Percentiles rank a stretch among this genome's conserved stretches.
Conservation (phyloP, 495 filamentous ascomycete genomes). For the Penicillium pulvis region DNA sequence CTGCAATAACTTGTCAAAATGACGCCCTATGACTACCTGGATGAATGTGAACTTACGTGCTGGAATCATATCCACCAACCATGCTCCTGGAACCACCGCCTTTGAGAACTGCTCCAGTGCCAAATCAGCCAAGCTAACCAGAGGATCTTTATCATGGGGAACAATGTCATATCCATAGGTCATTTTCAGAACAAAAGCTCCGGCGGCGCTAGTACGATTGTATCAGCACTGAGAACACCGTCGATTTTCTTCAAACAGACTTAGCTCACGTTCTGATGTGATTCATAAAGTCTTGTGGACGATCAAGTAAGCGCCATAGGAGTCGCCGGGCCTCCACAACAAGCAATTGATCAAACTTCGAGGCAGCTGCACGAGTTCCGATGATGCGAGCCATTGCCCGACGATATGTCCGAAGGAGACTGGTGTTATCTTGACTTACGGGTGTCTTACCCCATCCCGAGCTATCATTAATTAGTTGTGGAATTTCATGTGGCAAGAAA, state of each 20-base stretch:
- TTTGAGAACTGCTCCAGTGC: constrained; percentile 43
- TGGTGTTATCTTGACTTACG: not conserved
- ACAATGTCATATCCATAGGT: constrained; percentile 53
- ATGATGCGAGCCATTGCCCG: not conserved
- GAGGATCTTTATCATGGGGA: constrained; percentile 38
- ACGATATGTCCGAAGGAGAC: not conserved
- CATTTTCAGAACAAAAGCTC: constrained; percentile 49
- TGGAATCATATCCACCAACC: constrained; percentile 48
- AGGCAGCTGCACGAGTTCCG: not conserved
- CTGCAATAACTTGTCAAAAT: not conserved
- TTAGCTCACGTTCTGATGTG: constrained; percentile 22
- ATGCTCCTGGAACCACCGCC: constrained; percentile 44
- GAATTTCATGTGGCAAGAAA: not conserved
- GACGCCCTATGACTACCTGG: too few species aligned
- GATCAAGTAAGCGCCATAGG: not conserved
- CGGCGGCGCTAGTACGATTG: constrained; percentile 20
- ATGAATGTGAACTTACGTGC: not conserved
- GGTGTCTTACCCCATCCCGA: not conserved
- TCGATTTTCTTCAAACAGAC: not conserved
- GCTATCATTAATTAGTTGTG: not conserved
- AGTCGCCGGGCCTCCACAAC: not conserved
- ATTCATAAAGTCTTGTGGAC: constrained; percentile 21
- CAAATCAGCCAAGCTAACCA: constrained; percentile 41
- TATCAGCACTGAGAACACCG: not conserved
- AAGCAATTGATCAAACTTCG: constrained; percentile 4